Conservation (phyloP, 2,329 filamentous ascomycete species). For the Penicillium sp. region DNA sequence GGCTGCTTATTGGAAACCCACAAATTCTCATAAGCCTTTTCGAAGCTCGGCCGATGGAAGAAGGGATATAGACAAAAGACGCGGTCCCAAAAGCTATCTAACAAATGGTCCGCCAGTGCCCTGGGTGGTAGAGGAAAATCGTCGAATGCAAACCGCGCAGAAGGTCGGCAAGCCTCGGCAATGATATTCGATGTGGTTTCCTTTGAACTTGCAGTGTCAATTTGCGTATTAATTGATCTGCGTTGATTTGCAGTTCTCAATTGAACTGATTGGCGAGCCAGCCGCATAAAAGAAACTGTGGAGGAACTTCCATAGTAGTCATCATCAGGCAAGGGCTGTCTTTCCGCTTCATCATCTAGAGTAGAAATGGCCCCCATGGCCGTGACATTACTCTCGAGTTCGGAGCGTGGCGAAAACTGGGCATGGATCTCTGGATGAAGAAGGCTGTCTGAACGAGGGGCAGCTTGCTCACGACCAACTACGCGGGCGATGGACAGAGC, state of each 20-base stretch:
- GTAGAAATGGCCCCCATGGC: slow-evolving; percentile 40
- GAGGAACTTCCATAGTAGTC: slow-evolving; percentile 41
- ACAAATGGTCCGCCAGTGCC: slow-evolving; percentile 38
- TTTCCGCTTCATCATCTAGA: slow-evolving; percentile 21
- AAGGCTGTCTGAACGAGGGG: not conserved
- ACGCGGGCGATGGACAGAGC: not conserved
- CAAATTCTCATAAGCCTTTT: slow-evolving; percentile 37
- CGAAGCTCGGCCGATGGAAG: slow-evolving; percentile 41
- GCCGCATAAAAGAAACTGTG: slow-evolving; percentile 38
- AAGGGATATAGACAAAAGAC: slow-evolving; percentile 45
- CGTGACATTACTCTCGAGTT: slow-evolving; percentile 23
- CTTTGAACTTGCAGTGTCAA: not conserved
- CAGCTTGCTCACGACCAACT: not conserved
- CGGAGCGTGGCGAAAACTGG: slow-evolving; percentile 13
- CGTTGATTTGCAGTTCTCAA: not conserved
- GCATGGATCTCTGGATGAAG: too few species aligned
- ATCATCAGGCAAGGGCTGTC: slow-evolving; percentile 19
- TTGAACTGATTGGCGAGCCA: slow-evolving; percentile 25
- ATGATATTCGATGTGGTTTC: not conserved
- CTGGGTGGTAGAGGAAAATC: slow-evolving; percentile 40
- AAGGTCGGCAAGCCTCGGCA: not conserved
- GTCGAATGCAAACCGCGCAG: slow-evolving; percentile 19
- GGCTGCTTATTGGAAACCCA: slow-evolving; percentile 28
- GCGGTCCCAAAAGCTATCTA: slow-evolving; percentile 37
- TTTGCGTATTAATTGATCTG: not conserved